Percentiles rank a stretch among this genome's conserved stretches.
phyloP scores from a whole-genome alignment of 2,329 filamentous ascomycete genomes.

The Claviceps citrina region DNA sequence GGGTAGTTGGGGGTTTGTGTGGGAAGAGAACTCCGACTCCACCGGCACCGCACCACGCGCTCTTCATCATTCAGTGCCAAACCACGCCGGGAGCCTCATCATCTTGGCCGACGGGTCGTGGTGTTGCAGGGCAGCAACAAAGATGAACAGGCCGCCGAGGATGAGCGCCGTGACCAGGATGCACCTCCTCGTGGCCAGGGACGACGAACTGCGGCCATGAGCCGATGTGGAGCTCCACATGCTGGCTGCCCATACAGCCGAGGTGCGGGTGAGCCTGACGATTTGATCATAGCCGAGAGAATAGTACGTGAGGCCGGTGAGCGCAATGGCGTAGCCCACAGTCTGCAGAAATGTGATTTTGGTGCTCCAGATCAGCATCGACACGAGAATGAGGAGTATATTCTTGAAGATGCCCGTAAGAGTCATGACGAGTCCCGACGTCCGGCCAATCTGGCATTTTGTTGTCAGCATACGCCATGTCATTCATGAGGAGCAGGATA shows the following conservation, averaged over 20 bases:
- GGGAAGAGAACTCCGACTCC: no score
- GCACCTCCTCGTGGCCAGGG: slow-evolving; percentile 5
- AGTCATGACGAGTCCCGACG: slow-evolving; percentile 71
- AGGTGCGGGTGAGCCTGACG: slow-evolving; percentile 10
- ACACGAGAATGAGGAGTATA: slow-evolving; percentile 63
- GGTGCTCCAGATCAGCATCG: slow-evolving; percentile 65
- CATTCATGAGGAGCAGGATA: no score
- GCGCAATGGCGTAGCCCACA: slow-evolving; percentile 62
- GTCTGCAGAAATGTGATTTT: slow-evolving; percentile 55
- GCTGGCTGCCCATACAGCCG: slow-evolving; percentile 12
- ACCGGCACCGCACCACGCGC: background rate
- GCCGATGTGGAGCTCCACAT: slow-evolving; percentile 11
- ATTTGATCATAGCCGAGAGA: slow-evolving; percentile 26
- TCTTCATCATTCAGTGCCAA: slow-evolving; percentile 6
- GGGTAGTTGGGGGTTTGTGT: no score
- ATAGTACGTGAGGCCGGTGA: slow-evolving; percentile 35
- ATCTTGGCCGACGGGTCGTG: slow-evolving; percentile 3
- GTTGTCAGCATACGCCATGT: no score
- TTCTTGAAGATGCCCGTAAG: slow-evolving; percentile 79
- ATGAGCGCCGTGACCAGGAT: slow-evolving; percentile 7
- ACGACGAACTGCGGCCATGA: slow-evolving; percentile 5
- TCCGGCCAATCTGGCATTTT: slow-evolving; percentile 61
- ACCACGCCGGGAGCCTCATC: slow-evolving; percentile 2
- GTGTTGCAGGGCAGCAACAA: slow-evolving; percentile 7
- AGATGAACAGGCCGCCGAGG: slow-evolving; percentile 8